Evolutionary conservation across 2,329 filamentous ascomycete species (phyloP), one percentile per base, ranked within the genome.

Genomic region (Paecilomyces sp.): DNA sequence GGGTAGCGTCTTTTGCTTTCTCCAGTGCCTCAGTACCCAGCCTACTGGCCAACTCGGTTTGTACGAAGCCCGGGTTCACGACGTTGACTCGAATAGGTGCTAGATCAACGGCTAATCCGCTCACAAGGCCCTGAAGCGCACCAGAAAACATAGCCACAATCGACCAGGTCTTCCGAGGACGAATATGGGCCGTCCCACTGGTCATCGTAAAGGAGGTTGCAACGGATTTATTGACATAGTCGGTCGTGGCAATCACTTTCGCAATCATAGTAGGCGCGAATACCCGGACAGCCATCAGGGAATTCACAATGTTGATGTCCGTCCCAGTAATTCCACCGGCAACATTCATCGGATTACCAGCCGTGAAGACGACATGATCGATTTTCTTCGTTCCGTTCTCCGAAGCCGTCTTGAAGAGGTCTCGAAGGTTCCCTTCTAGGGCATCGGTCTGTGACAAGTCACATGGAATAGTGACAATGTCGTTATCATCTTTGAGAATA

Each of bases 341-440:
- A 12, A 41, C 11, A 15, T 41, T 41, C 34, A 41, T 41, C 34
- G 11, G 9, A n/a, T 41, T n/a, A 13, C 34, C 34, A n/a, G 34
- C 34, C 11, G 34, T 41, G 34, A 41, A 41, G 34, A 41, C 34
- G 34, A 41, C 54, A 54, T 59, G 31, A 61, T 15, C 25, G 54
- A 51, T 58, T 51, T 61, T 61, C 28, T 57, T 54, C 8, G 18
- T 28, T 9, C 47, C 57, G 12, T 47, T 30, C 7, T 24, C n/a
- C 2, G 59, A 61, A 6, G 53, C 59, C 11, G 18, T 51, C 24
- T 58, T 31, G 12, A 61, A 9, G 24, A 33, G 50, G 22, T 61
- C 47, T 8, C 57, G 59, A 15, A 58, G 28, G 55, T 57, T 58
- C 12, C 47, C 25, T 52, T 58, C 57, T 34, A 61, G 9, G 22